Evolutionary conservation across 371 early-diverging fungal genomes (phyloP).

Genomic region (Mucor lusitanicus): DNA sequence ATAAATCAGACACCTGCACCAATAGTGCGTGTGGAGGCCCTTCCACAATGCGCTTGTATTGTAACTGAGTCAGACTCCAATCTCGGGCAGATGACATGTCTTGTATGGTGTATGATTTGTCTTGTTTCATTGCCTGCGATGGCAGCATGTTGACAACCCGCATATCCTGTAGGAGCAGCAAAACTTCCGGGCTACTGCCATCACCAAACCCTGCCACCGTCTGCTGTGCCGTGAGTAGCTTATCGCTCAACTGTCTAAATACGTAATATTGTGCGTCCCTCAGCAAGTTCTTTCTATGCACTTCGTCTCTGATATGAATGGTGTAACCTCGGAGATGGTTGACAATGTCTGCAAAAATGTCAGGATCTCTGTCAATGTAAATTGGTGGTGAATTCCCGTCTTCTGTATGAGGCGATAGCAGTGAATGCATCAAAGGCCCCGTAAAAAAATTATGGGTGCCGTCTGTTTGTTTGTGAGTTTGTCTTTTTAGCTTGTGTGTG

Average conservation of each 20-base stretch:
- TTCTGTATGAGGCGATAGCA: slow-evolving; percentile 27
- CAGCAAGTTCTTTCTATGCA: slow-evolving; percentile 62
- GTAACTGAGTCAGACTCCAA: slow-evolving; percentile 29
- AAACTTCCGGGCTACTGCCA: slow-evolving; percentile 32
- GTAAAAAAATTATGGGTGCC: slow-evolving; percentile 45
- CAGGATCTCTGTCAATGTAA: slow-evolving; percentile 62
- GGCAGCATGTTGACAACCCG: slow-evolving; percentile 32
- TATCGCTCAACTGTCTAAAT: slow-evolving; percentile 53
- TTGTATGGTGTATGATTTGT: neutral
- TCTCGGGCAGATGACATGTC: slow-evolving; percentile 2
- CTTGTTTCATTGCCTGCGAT: slow-evolving; percentile 11
- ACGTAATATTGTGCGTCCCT: slow-evolving; percentile 66
- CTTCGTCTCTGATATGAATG: slow-evolving; percentile 57
- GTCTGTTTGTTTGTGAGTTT: slow-evolving; percentile 19
- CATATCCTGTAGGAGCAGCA: slow-evolving; percentile 45
- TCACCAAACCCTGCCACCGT: slow-evolving; percentile 51
- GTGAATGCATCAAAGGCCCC: slow-evolving; percentile 40
- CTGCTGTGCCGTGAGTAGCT: slow-evolving; percentile 44
- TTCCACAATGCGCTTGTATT: slow-evolving; percentile 38
- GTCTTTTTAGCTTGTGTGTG: neutral
- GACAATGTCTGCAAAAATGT: slow-evolving; percentile 63
- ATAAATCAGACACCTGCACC: slow-evolving; percentile 39
- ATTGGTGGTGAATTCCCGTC: slow-evolving; percentile 36
- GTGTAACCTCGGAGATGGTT: slow-evolving; percentile 64
- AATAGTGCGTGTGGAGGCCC: slow-evolving; percentile 37